Evolutionary conservation across 331 rosid genomes (phyloP).

Genomic region (Dryas integrifolia): DNA sequence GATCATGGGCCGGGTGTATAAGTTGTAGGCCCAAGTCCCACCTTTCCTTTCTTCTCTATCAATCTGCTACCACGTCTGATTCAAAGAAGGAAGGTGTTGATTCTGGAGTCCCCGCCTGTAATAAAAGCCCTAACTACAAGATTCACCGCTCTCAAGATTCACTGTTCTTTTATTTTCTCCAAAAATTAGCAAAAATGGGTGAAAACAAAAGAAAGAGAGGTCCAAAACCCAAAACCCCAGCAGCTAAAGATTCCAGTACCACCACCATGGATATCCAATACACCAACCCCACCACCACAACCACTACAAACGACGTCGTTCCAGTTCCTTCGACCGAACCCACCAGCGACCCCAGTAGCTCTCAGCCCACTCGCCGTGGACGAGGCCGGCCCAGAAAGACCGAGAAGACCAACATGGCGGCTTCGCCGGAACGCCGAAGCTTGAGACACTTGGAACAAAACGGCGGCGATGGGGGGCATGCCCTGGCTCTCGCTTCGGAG

Average conservation of each 20-base stretch:
- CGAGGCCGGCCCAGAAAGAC: constrained; percentile 49
- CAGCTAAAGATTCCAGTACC: constrained; percentile 20
- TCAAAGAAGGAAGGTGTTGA: not conserved
- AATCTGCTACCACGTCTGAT: constrained; percentile 10
- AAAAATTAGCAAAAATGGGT: constrained; percentile 27
- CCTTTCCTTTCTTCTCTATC: constrained; percentile 5
- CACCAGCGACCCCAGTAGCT: constrained; percentile 8
- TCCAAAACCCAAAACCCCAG: constrained; percentile 38
- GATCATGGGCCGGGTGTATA: not conserved
- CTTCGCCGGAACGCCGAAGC: constrained; percentile 40
- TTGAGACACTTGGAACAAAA: constrained; percentile 40
- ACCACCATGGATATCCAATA: constrained; percentile 24
- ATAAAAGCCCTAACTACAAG: constrained; percentile 7
- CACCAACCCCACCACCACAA: constrained; percentile 18
- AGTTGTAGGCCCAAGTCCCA: constrained; percentile 3
- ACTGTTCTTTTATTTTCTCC: not conserved
- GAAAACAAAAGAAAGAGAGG: constrained; percentile 48
- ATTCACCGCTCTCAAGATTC: not conserved
- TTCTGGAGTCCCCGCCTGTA: constrained; percentile 6
- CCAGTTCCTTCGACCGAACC: constrained; percentile 28
- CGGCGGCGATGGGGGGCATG: constrained; percentile 25
- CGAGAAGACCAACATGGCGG: constrained; percentile 15
- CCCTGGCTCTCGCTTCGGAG: constrained; percentile 20
- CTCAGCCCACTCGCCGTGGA: constrained; percentile 29
- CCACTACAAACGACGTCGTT: constrained; percentile 27